phyloP scores from a whole-genome alignment of 2,329 filamentous ascomycete species.

The Myrmaecium sp. region DNA sequence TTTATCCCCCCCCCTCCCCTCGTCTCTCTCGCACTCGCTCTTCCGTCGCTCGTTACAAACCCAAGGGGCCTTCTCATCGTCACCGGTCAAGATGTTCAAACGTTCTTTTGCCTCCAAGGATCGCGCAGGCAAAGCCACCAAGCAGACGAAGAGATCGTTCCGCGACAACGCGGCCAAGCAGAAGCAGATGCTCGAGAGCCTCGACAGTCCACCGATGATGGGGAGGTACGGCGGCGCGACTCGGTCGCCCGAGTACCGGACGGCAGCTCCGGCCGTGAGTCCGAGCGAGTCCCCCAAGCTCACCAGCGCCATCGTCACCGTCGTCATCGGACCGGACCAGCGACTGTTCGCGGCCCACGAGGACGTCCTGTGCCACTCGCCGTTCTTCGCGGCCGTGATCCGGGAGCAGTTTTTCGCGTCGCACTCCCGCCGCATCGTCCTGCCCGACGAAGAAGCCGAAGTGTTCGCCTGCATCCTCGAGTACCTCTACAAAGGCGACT shows the following conservation, averaged over 20 bases:
- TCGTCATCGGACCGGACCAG: constrained; percentile 69
- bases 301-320: constrained; percentile 63
- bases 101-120: constrained; percentile 73
- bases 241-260: neutral
- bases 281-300: constrained; percentile 29
- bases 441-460: constrained; percentile 71
- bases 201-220: constrained; percentile 39
- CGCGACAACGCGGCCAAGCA: constrained; percentile 68
- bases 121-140: constrained; percentile 75
- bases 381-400: constrained; percentile 62
- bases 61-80: constrained; percentile 24
- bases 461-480: constrained; percentile 87
- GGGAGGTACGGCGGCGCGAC: constrained; percentile 23
- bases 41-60: constrained; percentile 33
- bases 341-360: constrained; percentile 91
- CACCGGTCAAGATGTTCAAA: constrained; percentile 61
- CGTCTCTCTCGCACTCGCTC: constrained; percentile 30
- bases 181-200: constrained; percentile 67
- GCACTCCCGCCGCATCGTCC: constrained; percentile 56
- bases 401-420: constrained; percentile 50
- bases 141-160: constrained; percentile 57
- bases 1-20: too few relatives aligned
- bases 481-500: constrained; percentile 94
- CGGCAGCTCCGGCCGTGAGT: constrained; percentile 2
- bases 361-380: constrained; percentile 72